Evolutionary conservation across 108 stramenopile species (phyloP).

Genomic region (Skeletonema potamos): DNA sequence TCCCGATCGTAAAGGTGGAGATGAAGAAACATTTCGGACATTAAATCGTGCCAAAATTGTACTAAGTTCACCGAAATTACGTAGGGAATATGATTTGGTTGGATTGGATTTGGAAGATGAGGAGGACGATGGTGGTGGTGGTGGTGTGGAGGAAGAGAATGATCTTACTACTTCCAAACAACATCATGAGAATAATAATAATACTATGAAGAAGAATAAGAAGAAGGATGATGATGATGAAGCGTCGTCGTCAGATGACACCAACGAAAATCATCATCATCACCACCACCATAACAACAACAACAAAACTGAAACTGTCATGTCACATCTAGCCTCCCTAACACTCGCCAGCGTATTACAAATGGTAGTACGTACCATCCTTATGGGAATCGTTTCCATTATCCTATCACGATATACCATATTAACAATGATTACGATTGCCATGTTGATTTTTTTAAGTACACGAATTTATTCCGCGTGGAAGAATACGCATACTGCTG

Average conservation of each 20-base stretch:
- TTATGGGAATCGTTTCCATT: constrained; percentile 65
- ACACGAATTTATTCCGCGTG: constrained; percentile 47
- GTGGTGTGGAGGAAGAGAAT: too few species aligned
- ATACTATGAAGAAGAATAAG: too few species aligned
- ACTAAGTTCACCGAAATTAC: constrained; percentile 62
- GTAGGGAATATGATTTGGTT: constrained; percentile 82
- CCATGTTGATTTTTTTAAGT: constrained; percentile 57
- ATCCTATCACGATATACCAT: constrained; percentile 61
- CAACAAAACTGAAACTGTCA: constrained; percentile 47
- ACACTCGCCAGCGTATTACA: constrained; percentile 71
- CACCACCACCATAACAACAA: neutral
- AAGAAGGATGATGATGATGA: neutral
- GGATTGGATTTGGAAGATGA: constrained; percentile 87
- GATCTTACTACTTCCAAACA: too few species aligned
- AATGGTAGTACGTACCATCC: constrained; percentile 69
- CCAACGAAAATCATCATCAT: neutral
- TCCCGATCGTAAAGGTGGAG: constrained; percentile 74
- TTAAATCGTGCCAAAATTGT: constrained; percentile 81
- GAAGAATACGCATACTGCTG: neutral
- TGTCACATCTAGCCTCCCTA: constrained; percentile 73
- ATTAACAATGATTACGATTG: constrained; percentile 53
- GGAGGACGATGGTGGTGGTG: constrained; percentile 38
- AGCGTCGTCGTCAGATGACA: too few species aligned
- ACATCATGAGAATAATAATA: too few species aligned
- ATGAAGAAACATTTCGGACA: constrained; percentile 77